Evolutionary conservation across 768 basidiomycete species (phyloP), one percentile per base, ranked within the genome.

Genomic region (Cystobasidium onofrii): DNA sequence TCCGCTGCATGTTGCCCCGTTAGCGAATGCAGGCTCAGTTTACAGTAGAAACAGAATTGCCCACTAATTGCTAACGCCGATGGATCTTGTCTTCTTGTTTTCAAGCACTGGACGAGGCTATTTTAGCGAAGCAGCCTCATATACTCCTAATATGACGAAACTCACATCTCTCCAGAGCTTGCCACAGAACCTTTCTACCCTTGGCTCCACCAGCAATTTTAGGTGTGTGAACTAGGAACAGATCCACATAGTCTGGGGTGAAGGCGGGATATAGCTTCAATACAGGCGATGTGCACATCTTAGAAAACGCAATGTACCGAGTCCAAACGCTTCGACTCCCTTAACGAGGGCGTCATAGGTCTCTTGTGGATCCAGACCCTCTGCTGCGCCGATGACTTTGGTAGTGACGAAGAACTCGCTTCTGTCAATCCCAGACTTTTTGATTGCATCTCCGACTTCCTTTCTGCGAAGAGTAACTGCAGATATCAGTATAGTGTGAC

Each of bases 11-110:
- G 64, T 43, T 23, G 18, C 33, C 39, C n/a, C 33, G 44, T 39
- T 17, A 23, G 15, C n/a, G 43, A 29, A 44, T 27, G 1, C n/a
- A n/a, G n/a, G n/a, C n/a, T n/a, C n/a, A n/a, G n/a, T n/a, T n/a
- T n/a, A n/a, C n/a, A n/a, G n/a, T n/a, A n/a, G n/a, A n/a, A n/a
- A n/a, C n/a, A n/a, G n/a, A n/a, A n/a, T n/a, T 6, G 33, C 39
- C 12, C 41, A 73, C 74, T 46, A 54, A 80, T 92, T 92, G 88
- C 88, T 89, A 52, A 92, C 83, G 52, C 91, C 91, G 67, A 92
- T 92, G 76, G 90, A 88, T 79, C 85, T 85, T 52, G 89, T 82
- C 79, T 90, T 89, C 27, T 90, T 90, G 77, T 87, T 88, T 75
- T 86, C 86, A 1, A 90, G 88, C 81, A 90, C 69, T 71, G 34